Percentiles rank a stretch among this genome's conserved stretches.
Evolutionary conservation across 805 yeast genomes (phyloP).

Genomic region (Scheffersomyces ergatensis): DNA sequence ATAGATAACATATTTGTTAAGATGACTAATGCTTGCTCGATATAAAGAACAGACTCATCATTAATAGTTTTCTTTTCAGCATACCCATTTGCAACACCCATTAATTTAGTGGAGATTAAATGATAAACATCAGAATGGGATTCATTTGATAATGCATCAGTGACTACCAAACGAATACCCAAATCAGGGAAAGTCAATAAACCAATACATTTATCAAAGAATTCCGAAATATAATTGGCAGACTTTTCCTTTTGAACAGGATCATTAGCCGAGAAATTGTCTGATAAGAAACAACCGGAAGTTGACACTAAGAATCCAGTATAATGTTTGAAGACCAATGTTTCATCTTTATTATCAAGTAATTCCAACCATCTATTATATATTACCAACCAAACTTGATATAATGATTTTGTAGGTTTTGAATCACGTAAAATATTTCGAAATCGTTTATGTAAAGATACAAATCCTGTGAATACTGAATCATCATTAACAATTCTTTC

Average conservation of each 20-base stretch:
- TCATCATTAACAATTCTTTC: slow-evolving; percentile 48
- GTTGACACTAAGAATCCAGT: slow-evolving; percentile 73
- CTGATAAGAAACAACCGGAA: slow-evolving; percentile 56
- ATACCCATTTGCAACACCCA: slow-evolving; percentile 31
- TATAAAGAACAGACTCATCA: slow-evolving; percentile 32
- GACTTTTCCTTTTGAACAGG: slow-evolving; percentile 26
- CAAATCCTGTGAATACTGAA: slow-evolving; percentile 62
- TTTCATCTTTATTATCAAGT: slow-evolving; percentile 35
- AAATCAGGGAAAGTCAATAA: slow-evolving; percentile 49
- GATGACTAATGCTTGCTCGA: slow-evolving; percentile 51
- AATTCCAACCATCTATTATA: slow-evolving; percentile 48
- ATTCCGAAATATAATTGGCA: slow-evolving; percentile 38
- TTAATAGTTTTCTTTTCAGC: slow-evolving; percentile 20
- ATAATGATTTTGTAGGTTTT: slow-evolving; percentile 26
- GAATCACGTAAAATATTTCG: slow-evolving; percentile 34
- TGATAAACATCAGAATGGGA: slow-evolving; percentile 58
- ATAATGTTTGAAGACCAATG: slow-evolving; percentile 55
- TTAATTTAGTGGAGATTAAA: slow-evolving; percentile 45
- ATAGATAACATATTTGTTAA: slow-evolving; percentile 37
- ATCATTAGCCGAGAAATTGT: slow-evolving; percentile 21
- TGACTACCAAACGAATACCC: slow-evolving; percentile 64
- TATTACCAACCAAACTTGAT: slow-evolving; percentile 42
- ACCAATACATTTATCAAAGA: slow-evolving; percentile 49
- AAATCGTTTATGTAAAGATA: slow-evolving; percentile 69
- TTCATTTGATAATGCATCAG: slow-evolving; percentile 68